Evolutionary conservation across 345 rosid genomes (phyloP), one percentile per base, ranked within the genome.

Genomic region (Sisymbrium altissimum): DNA sequence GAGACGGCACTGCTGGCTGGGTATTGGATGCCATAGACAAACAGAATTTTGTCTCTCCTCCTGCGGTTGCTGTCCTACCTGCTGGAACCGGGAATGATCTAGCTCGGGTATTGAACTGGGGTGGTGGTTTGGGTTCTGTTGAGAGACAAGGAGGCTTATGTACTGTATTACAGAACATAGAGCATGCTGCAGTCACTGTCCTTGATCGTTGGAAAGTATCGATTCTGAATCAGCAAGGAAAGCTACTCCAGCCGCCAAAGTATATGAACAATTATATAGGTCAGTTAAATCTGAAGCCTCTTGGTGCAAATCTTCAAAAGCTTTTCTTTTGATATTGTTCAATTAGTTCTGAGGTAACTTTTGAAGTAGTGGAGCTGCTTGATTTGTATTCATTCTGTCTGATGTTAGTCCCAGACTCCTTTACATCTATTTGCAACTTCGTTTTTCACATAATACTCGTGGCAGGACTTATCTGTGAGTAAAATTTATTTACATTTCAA

Each of bases 41-140:
- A 70, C 93, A 86, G 64, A 88, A 84, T 78, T 92, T 85, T 83
- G 89, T 86, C 61, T 92, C 98, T 73, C 97, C 98, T 77, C 97
- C 98, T 68, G 95, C 98, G 13, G 91, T 92, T 57, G 97, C 98
- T 66, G 87, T 90, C 77, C 90, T 92, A 30, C 95, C 98, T 50
- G 93, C 96, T 63, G 98, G 98, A 77, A 92, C 95, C n/a, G 98
- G 98, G 78, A 92, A 92, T 86, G 98, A 92, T 85, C 84, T 92
- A 57, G 89, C 98, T 68, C 88, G 95, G 75, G 93, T 90, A 56
- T 82, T 92, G 60, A 84, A 85, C 32, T 92, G 97, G 97, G 97
- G 95, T 62, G 88, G 91, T 65, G 98, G 98, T 60, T 81, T 92
- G 83, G 86, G 91, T 39, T 83, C 90, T 41, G 87, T 88, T 66